Base-by-base conservation (phyloP, 208 protist genomes). In the Acanthamoeba triangularis region DNA sequence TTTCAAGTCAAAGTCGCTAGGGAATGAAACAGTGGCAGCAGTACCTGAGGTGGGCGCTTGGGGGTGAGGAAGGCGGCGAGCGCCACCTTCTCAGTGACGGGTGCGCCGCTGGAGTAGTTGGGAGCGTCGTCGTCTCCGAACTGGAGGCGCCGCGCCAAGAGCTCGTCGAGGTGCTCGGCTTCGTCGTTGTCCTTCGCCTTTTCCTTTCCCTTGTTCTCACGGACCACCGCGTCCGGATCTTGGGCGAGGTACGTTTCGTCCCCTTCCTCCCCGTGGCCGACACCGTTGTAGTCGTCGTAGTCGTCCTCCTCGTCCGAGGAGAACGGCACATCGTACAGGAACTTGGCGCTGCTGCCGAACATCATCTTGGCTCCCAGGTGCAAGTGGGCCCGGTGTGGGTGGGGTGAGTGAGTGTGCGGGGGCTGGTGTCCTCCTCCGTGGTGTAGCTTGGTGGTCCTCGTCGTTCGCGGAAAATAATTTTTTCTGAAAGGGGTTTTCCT, bases 301-400 rank as follows among this genome's bases (percentile, higher is more conserved):
- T 82, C 37, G 10, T 82, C 74, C 25, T 82, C 74, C 44, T 82
- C 74, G 74, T 82, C 44, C 6, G 33, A 44, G 41, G 74, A 82
- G 74, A 82, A 82, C 37, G 35, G 35, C 44, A 44, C 41, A 13
- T 82, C 74, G 74, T 82, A 82, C 74, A 82, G 11, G 23, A 82
- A 82, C 74, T 82, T 35, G 28, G 33, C 41, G 23, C 74, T 82
- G 74, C 74, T 82, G 33, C 74, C 74, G 74, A 41, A 82, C 74
- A 82, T 82, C 74, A 82, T 82, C 25, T 49, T 82, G 33, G 5
- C 4, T 1, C 41, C 41, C n/a, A n/a, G n/a, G n/a, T n/a, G n/a
- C n/a, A n/a, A 47, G 69, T 44, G n/a, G n/a, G n/a, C 30, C 3
- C 8, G 33, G 16, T 3, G 16, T 14, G n/a, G 10, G 69, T 11